phyloP scores from a whole-genome alignment of 2,329 filamentous ascomycete genomes.

The Exophiala phaeomuriformis region DNA sequence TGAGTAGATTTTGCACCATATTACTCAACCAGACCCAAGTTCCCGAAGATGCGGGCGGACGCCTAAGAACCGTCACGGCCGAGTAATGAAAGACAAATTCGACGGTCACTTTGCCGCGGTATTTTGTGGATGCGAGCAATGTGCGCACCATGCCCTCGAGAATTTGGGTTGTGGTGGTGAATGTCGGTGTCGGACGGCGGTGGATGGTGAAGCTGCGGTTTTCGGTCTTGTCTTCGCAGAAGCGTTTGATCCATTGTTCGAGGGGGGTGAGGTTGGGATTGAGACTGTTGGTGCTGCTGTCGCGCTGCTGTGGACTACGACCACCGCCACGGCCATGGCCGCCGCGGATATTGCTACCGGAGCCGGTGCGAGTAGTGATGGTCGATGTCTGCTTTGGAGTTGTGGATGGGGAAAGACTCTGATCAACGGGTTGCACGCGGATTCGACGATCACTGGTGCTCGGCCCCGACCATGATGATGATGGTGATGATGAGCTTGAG shows the following conservation, averaged over 20 bases:
- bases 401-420: conserved; percentile 9
- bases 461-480: neutral
- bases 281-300: neutral
- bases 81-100: conserved; percentile 26
- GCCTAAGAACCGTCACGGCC: conserved; percentile 23
- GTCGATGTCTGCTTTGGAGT: conserved; percentile 1
- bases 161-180: conserved; percentile 5
- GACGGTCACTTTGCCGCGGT: conserved; percentile 26
- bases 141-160: conserved; percentile 29
- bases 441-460: neutral
- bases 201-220: conserved; percentile 21
- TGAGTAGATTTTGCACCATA: conserved; percentile 17
- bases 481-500: neutral
- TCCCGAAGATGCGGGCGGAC: too few relatives aligned
- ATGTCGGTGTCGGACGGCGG: conserved; percentile 11
- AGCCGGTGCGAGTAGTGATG: neutral
- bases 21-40: conserved; percentile 25
- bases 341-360: neutral
- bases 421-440: conserved; percentile 18
- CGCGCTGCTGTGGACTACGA: neutral
- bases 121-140: conserved; percentile 27
- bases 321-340: too few relatives aligned
- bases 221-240: conserved; percentile 25
- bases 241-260: conserved; percentile 25
- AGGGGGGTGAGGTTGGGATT: conserved; percentile 11